These are phyloP conservation scores for Colletotrichum sp. DNA, from an alignment of 2,329 filamentous ascomycete genomes.

Conservation along the genomic window DNA sequence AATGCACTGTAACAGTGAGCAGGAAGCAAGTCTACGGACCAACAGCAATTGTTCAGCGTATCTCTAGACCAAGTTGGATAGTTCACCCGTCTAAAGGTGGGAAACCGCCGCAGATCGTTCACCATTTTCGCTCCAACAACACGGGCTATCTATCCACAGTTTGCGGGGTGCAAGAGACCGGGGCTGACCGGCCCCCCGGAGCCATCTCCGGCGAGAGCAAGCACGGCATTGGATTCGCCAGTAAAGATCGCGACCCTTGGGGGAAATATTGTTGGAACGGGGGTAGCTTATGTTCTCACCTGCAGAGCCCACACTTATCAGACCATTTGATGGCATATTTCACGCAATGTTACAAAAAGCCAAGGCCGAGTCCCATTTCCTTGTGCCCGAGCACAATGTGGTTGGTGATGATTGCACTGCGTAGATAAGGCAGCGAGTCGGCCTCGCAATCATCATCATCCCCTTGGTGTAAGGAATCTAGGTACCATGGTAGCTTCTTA, in stretches of 20 bases:
- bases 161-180: neutral
- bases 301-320: neutral
- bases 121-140: neutral
- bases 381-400: neutral
- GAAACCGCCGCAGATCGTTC: neutral
- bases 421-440: neutral
- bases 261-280: neutral
- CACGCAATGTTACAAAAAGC: neutral
- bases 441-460: slow-evolving; percentile 25
- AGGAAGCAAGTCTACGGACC: too few relatives aligned
- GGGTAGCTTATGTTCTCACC: neutral
- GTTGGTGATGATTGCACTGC: neutral
- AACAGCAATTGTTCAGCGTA: neutral
- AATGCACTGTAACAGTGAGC: neutral
- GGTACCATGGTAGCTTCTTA: too few relatives aligned
- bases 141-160: neutral
- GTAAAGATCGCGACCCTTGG: neutral
- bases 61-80: neutral
- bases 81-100: neutral
- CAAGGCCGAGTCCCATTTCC: neutral
- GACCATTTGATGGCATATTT: neutral
- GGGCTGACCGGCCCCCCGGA: neutral
- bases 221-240: neutral
- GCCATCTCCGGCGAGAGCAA: neutral
- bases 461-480: slow-evolving; percentile 6